Base-by-base conservation (phyloP, 2,329 filamentous ascomycete species). In the Neodidymelliopsis sp. region DNA sequence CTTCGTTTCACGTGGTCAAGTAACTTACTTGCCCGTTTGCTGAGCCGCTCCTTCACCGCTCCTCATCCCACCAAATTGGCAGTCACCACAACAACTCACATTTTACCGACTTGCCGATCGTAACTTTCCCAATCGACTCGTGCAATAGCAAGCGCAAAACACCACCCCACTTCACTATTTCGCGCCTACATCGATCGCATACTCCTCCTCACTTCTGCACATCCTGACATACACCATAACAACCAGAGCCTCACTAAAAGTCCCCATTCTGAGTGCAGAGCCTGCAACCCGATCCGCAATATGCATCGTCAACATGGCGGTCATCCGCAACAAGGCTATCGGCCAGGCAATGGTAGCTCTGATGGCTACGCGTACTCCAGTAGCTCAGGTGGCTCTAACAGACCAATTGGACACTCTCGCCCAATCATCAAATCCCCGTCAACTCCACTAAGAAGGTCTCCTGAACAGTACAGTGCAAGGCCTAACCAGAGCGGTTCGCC, bases 371-470 rank as follows among this genome's bases (percentile, higher is more conserved):
- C 46, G 16, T 38, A 53, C 39, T 61, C 56, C 6, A 44, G 47
- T 35, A 63, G 56, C 45, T 60, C 62, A 2, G 45, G 50, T 30
- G 53, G 50, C 37, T 59, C 58, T 9, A 45, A 38, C 6, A 52
- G 49, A 23, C 46, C 42, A 31, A 2, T 15, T 13, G 29, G 15
- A 10, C 12, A 22, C 9, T 33, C 45, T 18, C 35, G 51, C 8
- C 52, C 57, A 13, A 45, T 40, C 11, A 28, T 57, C 8, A 55
- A 13, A 13, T 22, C 33, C 1, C 13, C 33, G 0, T 15, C 42
- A 20, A 29, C 23, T 6, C 25, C 34, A 6, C 24, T 33, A 23
- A 40, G 16, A 1, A 31, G n/a, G 13, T 42, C 49, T 34, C 30
- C 54, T 5, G 47, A 50, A 6, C 44, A 46, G 11, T 16, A 7